phyloP scores from a whole-genome alignment of 1,284 basidiomycete genomes.

The Leccinum cinnamomeum region DNA sequence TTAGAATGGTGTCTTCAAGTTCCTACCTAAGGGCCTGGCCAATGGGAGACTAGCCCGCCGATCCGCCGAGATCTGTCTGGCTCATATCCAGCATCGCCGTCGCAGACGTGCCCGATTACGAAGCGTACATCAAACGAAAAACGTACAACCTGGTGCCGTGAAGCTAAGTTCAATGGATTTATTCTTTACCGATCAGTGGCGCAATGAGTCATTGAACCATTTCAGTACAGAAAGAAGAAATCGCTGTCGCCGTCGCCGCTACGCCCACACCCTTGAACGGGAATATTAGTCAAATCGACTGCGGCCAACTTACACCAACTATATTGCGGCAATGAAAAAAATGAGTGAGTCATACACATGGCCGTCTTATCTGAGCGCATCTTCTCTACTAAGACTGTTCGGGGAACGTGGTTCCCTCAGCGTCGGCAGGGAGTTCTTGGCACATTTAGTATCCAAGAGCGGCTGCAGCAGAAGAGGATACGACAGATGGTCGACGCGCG shows the following conservation, averaged over 20 bases:
- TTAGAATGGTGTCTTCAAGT: not conserved
- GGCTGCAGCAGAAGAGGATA: conserved; percentile 26
- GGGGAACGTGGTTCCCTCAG: not conserved
- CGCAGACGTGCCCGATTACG: conserved; percentile 4
- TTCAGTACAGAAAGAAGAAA: not conserved
- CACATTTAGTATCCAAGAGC: conserved; percentile 6
- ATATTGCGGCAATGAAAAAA: not conserved
- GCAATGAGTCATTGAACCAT: conserved; percentile 2
- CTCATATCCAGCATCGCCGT: conserved; percentile 8
- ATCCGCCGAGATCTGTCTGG: not conserved
- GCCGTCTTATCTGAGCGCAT: not conserved
- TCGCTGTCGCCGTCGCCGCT: not conserved
- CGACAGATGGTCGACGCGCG: conserved; percentile 39
- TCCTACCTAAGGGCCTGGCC: not conserved
- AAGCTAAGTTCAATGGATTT: conserved; percentile 1
- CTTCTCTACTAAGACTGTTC: not conserved
- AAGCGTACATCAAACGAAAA: not conserved
- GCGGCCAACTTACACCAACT: not conserved
- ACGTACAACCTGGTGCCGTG: not conserved
- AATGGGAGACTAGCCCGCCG: not conserved
- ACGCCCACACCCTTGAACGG: not conserved
- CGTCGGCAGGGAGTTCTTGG: not conserved
- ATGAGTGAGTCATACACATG: not conserved
- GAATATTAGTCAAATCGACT: conserved; percentile 10
- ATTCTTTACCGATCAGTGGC: conserved; percentile 7